Evolutionary conservation across 1,284 basidiomycete genomes (phyloP), one percentile per base, ranked within the genome.

Genomic region (Cutaneotrichosporon mucoides): DNA sequence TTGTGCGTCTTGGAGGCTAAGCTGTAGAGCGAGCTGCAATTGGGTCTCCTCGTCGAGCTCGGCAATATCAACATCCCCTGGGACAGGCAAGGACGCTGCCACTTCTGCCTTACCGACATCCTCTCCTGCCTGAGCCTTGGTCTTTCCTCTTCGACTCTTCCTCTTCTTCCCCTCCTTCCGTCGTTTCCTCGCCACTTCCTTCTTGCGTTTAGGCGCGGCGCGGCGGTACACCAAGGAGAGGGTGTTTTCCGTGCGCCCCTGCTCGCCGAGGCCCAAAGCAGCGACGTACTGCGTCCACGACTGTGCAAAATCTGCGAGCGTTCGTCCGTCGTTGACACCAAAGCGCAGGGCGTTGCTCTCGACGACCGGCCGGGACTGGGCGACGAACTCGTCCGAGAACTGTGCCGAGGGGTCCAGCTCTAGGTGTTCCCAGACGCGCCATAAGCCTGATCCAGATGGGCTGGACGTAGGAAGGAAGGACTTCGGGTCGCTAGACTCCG

Each of bases 361-460:
- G 16, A 80, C 60, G 15, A 81, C 65, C 43, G 84, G 73, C 1
- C 75, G 72, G 4, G 84, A 76, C 59, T 89, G 82, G 1, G 75
- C 65, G 8, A 85, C 59, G 69, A 91, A 91, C 2, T 55, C 62
- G 0, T 76, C 69, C 0, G 88, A 86, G 68, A 91, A 86, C 0
- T 70, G 63, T 40, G 66, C 70, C 0, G 63, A 59, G 0, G 84
- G 75, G 61, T 86, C 70, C 4, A 90, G 69, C 0, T 72, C 72
- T 5, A 86, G 73, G 52, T 79, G 80, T 5, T 64, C 67, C 84
- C 88, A 91, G 4, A 78, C 49, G 1, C 35, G 40, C 38, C 41
- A 37, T 11, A 55, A 38, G n/a, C 47, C 56, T 24, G 47, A 55
- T 1, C 40, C 24, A 9, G 48, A n/a, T 12, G 36, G 13, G 10